Evolutionary conservation across 2,329 filamentous ascomycete genomes (phyloP), one percentile per base, ranked within the genome.

Genomic region (Metarhizium humberi): DNA sequence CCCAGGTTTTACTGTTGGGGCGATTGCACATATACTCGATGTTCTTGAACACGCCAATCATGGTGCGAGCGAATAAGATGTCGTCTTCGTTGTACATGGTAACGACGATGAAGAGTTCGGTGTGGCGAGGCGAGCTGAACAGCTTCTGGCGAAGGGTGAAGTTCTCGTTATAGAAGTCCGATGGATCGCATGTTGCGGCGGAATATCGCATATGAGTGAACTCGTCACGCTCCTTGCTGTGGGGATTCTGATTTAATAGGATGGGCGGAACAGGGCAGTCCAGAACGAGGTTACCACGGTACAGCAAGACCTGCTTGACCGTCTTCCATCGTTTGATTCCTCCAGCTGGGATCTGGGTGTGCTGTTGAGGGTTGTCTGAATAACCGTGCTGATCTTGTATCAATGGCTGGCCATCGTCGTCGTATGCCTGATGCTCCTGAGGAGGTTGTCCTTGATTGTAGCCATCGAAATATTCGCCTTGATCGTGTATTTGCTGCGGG

Each of bases 61-160:
- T 90, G 4, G 94, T 97, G 46, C 94, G 85, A 29, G 94, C 91
- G 68, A 99, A 96, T 57, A 96, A 78, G 61, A 97, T 86, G 64
- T 99, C 94, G 69, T 99, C 92, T 67, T 99, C 94, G 67, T 99
- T 99, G 76, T 99, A 99, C 92, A 96, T 96, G 56, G 92, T 97
- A 54, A 97, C 84, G 38, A 92, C 92, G 64, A 97, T 96, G 71
- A 97, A 96, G 2, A 97, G 77, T 73, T 97, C 92, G 0, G 92
- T 96, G 66, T 96, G 89, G 54, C 92, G 81, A 3, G 90, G 87
- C 71, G 96, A 96, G 55, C 90, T 90, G 67, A 96, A 96, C 29
- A 97, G 82, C 67, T 84, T 87, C 72, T 97, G 92, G 59, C 92
- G 88, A 57, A 97, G 74, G 1, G 92, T 96, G 64, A 96, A 97